A percentile compares a stretch with the other conserved stretches of the same genome.
Evolutionary conservation across 192 early-diverging fungal species (phyloP).

Genomic region (Entomortierella lignicola): DNA sequence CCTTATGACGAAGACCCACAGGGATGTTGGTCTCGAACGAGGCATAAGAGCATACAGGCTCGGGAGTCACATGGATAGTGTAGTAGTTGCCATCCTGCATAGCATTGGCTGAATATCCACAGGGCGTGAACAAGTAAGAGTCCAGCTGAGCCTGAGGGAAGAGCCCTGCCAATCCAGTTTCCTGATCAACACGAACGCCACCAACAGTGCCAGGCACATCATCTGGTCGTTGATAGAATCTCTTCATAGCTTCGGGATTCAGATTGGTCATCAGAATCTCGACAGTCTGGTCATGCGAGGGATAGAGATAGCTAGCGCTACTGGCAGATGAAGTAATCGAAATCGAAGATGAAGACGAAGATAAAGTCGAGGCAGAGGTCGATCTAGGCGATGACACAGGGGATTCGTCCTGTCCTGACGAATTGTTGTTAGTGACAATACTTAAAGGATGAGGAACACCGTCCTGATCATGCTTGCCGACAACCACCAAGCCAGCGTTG

Average conservation of each 20-base stretch:
- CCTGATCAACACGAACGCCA: conserved; percentile 74
- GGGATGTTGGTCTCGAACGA: conserved; percentile 97
- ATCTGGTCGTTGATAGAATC: conserved; percentile 77
- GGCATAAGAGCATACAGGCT: conserved; percentile 98
- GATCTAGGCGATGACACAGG: conserved; percentile 14
- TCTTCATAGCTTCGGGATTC: conserved; percentile 80
- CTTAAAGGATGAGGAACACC: conserved; percentile 19
- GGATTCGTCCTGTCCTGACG: conserved; percentile 11
- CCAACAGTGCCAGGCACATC: conserved; percentile 72
- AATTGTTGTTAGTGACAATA: conserved; percentile 26
- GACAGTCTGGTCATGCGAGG: conserved; percentile 87
- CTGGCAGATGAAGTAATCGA: conserved; percentile 42
- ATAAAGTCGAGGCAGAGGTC: conserved; percentile 28
- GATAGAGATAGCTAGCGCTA: conserved; percentile 46
- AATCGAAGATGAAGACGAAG: conserved; percentile 52
- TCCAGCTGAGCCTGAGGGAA: conserved; percentile 88
- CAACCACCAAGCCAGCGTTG: conserved; percentile 36
- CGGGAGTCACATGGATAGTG: conserved; percentile 98
- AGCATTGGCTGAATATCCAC: conserved; percentile 96
- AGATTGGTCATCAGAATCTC: conserved; percentile 98
- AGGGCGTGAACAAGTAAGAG: conserved; percentile 94
- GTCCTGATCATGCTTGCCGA: conserved; percentile 20
- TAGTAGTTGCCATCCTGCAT: conserved; percentile 87
- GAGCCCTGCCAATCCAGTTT: conserved; percentile 83
- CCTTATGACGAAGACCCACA: conserved; percentile 61